phyloP scores from a whole-genome alignment of 805 yeast species.

The Candida saitoana region DNA sequence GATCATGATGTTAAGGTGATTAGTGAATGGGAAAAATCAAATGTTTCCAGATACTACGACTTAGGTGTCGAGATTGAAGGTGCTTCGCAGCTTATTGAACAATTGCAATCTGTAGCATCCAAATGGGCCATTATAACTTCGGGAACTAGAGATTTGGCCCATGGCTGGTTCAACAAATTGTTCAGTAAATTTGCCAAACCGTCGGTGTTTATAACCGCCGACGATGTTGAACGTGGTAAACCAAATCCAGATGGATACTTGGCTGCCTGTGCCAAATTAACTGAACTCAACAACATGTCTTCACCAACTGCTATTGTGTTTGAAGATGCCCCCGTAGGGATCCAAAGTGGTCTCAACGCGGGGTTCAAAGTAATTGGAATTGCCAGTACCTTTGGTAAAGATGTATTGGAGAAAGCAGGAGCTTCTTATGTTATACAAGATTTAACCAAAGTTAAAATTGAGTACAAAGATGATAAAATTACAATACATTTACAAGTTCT shows the following conservation, averaged over 20 bases:
- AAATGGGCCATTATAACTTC: slow-evolving; percentile 20
- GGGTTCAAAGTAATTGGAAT: slow-evolving; percentile 18
- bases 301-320: slow-evolving; percentile 13
- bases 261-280: slow-evolving; percentile 8
- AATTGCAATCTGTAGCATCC: slow-evolving; percentile 2
- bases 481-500: not conserved
- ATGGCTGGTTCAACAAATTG: slow-evolving; percentile 15
- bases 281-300: not conserved
- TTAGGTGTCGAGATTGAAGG: slow-evolving; percentile 16
- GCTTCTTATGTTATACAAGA: slow-evolving; percentile 16
- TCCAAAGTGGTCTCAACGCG: slow-evolving; percentile 16
- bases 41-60: slow-evolving; percentile 15
- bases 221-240: slow-evolving; percentile 16
- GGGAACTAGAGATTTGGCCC: slow-evolving; percentile 15
- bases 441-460: slow-evolving; percentile 9
- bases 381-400: slow-evolving; percentile 15
- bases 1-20: slow-evolving; percentile 6
- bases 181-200: slow-evolving; percentile 10
- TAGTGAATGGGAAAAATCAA: slow-evolving; percentile 10
- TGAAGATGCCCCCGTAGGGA: slow-evolving; percentile 20
- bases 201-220: slow-evolving; percentile 17
- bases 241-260: slow-evolving; percentile 20
- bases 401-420: slow-evolving; percentile 14
- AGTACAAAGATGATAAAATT: not conserved
- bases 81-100: slow-evolving; percentile 8